phyloP scores from a whole-genome alignment of 2,329 filamentous ascomycete genomes.

The Cladosporium sp. region DNA sequence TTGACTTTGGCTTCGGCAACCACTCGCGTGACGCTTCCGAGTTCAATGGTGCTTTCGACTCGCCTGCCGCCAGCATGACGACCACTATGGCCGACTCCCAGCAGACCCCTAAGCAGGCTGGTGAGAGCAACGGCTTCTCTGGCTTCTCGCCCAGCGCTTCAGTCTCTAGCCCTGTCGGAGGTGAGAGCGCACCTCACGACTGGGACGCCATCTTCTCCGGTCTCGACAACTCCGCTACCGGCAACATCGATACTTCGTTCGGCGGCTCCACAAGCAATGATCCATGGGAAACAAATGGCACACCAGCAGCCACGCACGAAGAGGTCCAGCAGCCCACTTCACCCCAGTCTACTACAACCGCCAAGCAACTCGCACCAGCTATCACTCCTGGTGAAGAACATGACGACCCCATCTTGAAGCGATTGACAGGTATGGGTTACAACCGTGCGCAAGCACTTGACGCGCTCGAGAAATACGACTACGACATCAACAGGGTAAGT shows the following conservation, averaged over 20 bases:
- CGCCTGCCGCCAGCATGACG: slow-evolving; percentile 52
- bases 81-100: slow-evolving; percentile 46
- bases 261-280: slow-evolving; percentile 23
- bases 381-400: slow-evolving; percentile 72
- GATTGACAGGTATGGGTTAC: slow-evolving; percentile 88
- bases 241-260: slow-evolving; percentile 31
- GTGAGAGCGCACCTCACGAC: slow-evolving; percentile 61
- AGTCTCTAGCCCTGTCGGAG: slow-evolving; percentile 29
- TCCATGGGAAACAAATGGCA: slow-evolving; percentile 29
- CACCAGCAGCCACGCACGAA: slow-evolving; percentile 10
- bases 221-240: slow-evolving; percentile 56
- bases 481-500: slow-evolving; percentile 89
- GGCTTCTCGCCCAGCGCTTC: slow-evolving; percentile 23
- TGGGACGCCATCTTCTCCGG: slow-evolving; percentile 95
- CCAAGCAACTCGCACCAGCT: slow-evolving; percentile 36
- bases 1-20: slow-evolving; percentile 61
- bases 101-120: slow-evolving; percentile 28
- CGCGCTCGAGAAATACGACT: slow-evolving; percentile 91
- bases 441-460: slow-evolving; percentile 68
- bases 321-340: slow-evolving; percentile 23
- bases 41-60: slow-evolving; percentile 81
- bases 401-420: slow-evolving; percentile 89
- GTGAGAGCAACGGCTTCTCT: slow-evolving; percentile 30
- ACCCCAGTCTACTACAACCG: slow-evolving; percentile 15
- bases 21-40: slow-evolving; percentile 66